phyloP scores from a whole-genome alignment of 2,329 filamentous ascomycete genomes.

The Coniochaeta sp. region DNA sequence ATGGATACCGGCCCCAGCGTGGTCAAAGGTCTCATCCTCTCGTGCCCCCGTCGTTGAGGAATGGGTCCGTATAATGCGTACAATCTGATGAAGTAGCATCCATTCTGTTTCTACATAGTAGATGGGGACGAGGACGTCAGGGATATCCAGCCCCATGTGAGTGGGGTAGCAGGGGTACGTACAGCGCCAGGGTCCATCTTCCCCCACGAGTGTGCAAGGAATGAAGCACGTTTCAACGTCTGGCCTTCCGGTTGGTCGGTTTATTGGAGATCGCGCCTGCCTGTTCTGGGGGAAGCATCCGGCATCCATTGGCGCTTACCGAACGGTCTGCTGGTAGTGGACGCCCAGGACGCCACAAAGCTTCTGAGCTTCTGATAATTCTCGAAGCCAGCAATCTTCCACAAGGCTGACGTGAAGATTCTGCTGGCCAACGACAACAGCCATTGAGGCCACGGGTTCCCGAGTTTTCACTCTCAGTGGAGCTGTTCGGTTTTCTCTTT shows the following conservation, averaged over 20 bases:
- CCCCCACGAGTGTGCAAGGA: conserved; percentile 1
- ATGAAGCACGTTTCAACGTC: background rate
- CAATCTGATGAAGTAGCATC: background rate
- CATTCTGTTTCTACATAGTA: background rate
- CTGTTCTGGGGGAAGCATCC: background rate
- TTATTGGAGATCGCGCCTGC: background rate
- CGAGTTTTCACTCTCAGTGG: background rate
- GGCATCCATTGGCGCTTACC: background rate
- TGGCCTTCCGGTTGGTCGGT: background rate
- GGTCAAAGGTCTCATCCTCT: no score
- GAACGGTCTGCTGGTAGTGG: no score
- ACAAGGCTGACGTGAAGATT: background rate
- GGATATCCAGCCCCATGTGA: background rate
- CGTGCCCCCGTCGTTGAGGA: background rate
- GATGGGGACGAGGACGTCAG: background rate
- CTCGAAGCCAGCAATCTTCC: background rate
- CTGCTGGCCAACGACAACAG: background rate
- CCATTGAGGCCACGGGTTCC: background rate
- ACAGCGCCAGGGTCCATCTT: background rate
- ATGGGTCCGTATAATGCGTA: background rate
- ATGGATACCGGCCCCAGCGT: background rate
- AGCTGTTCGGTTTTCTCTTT: background rate
- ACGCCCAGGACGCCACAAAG: background rate
- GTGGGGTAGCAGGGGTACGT: background rate
- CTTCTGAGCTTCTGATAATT: background rate